These are phyloP conservation scores for Sugiyamaella novakii DNA, from an alignment of 1,139 yeast species.

Conservation along the genomic window DNA sequence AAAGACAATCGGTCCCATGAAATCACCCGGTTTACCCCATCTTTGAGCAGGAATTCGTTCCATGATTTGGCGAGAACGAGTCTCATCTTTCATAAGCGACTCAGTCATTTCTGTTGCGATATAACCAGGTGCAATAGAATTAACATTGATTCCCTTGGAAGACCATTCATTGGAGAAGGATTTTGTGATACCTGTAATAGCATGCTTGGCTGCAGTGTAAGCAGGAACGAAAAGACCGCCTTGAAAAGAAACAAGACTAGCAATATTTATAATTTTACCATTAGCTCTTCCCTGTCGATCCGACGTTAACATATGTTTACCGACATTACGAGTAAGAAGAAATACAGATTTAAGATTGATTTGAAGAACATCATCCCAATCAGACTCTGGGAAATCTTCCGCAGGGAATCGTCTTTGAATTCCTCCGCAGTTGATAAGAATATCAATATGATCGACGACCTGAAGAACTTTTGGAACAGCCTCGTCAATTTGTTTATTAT, in stretches of 20 bases:
- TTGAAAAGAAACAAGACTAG: conserved; percentile 50
- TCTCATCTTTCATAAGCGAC: conserved; percentile 41
- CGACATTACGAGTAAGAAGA: conserved; percentile 50
- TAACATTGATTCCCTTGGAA: conserved; percentile 51
- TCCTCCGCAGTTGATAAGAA: conserved; percentile 58
- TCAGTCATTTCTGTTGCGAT: conserved; percentile 52
- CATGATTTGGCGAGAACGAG: conserved; percentile 40
- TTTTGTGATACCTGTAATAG: conserved; percentile 49
- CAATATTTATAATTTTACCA: conserved; percentile 65
- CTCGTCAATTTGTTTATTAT: conserved; percentile 34
- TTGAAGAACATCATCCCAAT: conserved; percentile 48
- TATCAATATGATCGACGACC: conserved; percentile 45
- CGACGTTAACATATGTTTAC: conserved; percentile 44
- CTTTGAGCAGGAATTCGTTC: conserved; percentile 52
- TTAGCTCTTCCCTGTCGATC: conserved; percentile 52
- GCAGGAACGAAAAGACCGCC: conserved; percentile 49
- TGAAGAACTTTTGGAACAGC: conserved; percentile 39
- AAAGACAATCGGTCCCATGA: conserved; percentile 55
- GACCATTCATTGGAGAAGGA: conserved; percentile 56
- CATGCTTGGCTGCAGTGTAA: conserved; percentile 55
- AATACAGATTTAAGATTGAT: conserved; percentile 52
- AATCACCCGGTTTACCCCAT: conserved; percentile 54
- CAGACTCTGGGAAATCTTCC: conserved; percentile 43
- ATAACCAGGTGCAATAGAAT: conserved; percentile 57
- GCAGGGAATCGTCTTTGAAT: conserved; percentile 44